Base-by-base conservation (phyloP, 805 yeast genomes). In the Zygoascus flipseniorum region DNA sequence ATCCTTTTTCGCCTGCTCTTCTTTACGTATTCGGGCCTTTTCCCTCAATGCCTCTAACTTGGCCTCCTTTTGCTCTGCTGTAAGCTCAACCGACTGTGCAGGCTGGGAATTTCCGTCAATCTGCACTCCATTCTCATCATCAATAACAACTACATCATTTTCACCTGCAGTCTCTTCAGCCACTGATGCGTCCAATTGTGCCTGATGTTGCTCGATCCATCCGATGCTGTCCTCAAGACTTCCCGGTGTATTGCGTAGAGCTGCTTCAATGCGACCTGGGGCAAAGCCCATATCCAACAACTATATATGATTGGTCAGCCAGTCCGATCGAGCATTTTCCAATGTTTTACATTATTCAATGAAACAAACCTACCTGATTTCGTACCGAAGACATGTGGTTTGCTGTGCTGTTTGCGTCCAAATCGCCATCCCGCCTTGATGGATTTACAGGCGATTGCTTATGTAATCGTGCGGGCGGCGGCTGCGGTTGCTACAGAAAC, bases 271-370 rank as follows among this genome's bases (percentile, higher is more conserved):
- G 10, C 63, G 57, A 35, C 54, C 55, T 41, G 64, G 61, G 39
- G 63, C 59, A 47, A 68, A 68, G 31, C 72, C 72, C 70, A 67
- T 67, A 14, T 62, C 66, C 43, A 55, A 52, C 16, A 64, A 55
- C 59, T 62, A 16, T 4, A 10, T 35, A n/a, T 2, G 8, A n/a
- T 8, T 5, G 2, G 39, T 35, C 13, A 35, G 39, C n/a, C n/a
- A n/a, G n/a, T n/a, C n/a, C n/a, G n/a, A n/a, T n/a, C n/a, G n/a
- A n/a, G n/a, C n/a, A n/a, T n/a, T n/a, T n/a, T n/a, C n/a, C n/a
- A n/a, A n/a, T n/a, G n/a, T n/a, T n/a, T n/a, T n/a, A n/a, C n/a
- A n/a, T n/a, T n/a, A n/a, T n/a, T n/a, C n/a, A n/a, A n/a, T n/a
- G n/a, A n/a, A n/a, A n/a, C n/a, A n/a, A n/a, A 23, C 28, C 28